These are phyloP conservation scores for Lactarius indigo DNA, from an alignment of 768 basidiomycete species.

Conservation along the genomic window DNA sequence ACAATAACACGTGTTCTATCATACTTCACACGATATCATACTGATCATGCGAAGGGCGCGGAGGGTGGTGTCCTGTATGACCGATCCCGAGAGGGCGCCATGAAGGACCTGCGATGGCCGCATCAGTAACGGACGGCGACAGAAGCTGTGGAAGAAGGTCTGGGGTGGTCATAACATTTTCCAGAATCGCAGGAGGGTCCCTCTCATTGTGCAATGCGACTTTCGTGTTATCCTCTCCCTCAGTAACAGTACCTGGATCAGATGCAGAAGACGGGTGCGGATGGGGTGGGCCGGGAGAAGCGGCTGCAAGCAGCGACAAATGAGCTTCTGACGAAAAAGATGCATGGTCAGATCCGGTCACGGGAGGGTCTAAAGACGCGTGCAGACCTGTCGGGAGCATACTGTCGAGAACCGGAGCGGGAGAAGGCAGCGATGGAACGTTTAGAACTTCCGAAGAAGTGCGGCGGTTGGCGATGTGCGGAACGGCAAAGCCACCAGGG, in stretches of 20 bases:
- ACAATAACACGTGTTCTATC: too few species aligned
- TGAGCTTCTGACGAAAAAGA: background rate
- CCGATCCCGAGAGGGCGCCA: background rate
- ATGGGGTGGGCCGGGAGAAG: background rate
- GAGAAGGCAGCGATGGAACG: background rate
- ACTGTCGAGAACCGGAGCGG: background rate
- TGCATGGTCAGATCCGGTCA: background rate
- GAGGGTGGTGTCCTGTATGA: background rate
- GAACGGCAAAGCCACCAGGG: background rate
- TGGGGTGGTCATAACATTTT: background rate
- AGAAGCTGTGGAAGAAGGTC: background rate
- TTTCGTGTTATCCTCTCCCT: background rate
- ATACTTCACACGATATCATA: background rate
- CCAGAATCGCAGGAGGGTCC: background rate
- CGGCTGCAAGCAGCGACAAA: too few species aligned
- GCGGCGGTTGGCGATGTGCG: too few species aligned
- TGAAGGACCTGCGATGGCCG: background rate
- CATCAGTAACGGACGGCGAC: background rate
- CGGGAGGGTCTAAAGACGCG: background rate
- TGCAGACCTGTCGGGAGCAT: background rate
- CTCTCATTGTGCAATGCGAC: background rate
- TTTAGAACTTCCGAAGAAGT: background rate
- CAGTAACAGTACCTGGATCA: background rate
- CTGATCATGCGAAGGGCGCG: background rate
- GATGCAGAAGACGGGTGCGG: background rate